Base-by-base conservation (phyloP, 192 early-diverging fungal genomes). In the Coemansia sp. region DNA sequence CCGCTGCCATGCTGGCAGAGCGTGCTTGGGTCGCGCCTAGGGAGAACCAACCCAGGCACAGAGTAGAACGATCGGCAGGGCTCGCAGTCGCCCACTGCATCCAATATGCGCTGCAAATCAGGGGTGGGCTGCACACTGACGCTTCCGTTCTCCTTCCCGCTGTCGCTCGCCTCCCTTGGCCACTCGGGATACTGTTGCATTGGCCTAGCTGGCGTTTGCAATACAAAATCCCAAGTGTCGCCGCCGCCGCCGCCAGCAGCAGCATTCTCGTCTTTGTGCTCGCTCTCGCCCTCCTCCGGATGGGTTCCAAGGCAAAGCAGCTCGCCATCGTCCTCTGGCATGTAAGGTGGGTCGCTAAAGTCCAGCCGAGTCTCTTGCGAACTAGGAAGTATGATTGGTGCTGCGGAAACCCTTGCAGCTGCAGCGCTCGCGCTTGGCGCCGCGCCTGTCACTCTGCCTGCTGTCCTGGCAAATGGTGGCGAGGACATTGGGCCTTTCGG, bases 291-390 rank as follows among this genome's bases (percentile, higher is more conserved):
- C 31, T 60, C 57, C 13, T 60, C 57, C 5, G 73, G 71, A 49
- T 78, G 71, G 0, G 76, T 73, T 9, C 60, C 73, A 12, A 77
- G 74, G 27, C 81, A 84, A 36, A 78, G 64, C 71, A 73, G 40
- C 0, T 64, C 65, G 0, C 44, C 59, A 11, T 44, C 52, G 0
- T 72, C 76, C 6, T 41, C 60, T 15, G 76, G 73, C 11, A 72
- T 20, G 57, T 34, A 60, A 20, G 52, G 18, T 20, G 57, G 60
- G 43, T 84, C 81, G 49, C 81, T 84, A 47, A 70, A 76, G 43
- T 84, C 81, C 27, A 84, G 9, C 27, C 66, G 76, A 20, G 81
- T 84, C 59, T 76, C 77, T 46, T 84, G 81, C 40, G 81, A 84
- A 52, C 81, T 80, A 3, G 24, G 38, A 57, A 59, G 9, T 5